Base-by-base conservation (phyloP, 2,329 filamentous ascomycete genomes). In the Fusarium sulawesiense region DNA sequence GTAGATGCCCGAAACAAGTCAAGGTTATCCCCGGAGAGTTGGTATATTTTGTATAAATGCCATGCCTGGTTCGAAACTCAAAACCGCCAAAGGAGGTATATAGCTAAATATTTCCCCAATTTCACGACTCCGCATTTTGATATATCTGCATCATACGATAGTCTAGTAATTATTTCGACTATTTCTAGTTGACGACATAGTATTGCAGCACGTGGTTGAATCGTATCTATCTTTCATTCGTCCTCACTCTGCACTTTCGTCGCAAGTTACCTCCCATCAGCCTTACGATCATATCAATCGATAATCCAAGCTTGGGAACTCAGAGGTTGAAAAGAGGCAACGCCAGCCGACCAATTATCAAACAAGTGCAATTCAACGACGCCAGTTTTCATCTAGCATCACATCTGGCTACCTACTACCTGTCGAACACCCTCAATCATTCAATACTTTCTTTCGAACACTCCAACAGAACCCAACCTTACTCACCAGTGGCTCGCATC, bases 271-370 rank as follows among this genome's bases (percentile, higher is more conserved):
- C 9, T 27, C 16, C 13, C 10, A 25, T 27, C 20, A 11, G 4
- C 5, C 9, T 7, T 37, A 7, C 34, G 9, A 37, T 11, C 34
- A 37, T 37, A 37, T 37, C 16, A 2, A 34, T 18, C 18, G 18
- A 37, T n/a, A n/a, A 9, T 12, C 10, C 3, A 37, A 37, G 18
- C 18, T 51, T 27, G 3, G 5, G 9, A n/a, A 51, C 12, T 41
- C 23, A 4, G 54, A 27, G 59, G 49, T 64, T 64, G 58, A 68
- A 66, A 68, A 42, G 32, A 64, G 53, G 48, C 64, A 48, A 48
- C 53, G 18, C 46, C 40, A 20, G 42, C 23, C 16, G 44, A 18
- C 18, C 14, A 55, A n/a, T 23, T 25, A 48, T 50, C 37, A 51
- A 37, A 37, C 5, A 37, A 37, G 34, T n/a, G 34, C 3, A 12